Percentiles rank a stretch among this genome's conserved stretches.
phyloP scores from a whole-genome alignment of 345 rosid species.

The Ceriops decandra region DNA sequence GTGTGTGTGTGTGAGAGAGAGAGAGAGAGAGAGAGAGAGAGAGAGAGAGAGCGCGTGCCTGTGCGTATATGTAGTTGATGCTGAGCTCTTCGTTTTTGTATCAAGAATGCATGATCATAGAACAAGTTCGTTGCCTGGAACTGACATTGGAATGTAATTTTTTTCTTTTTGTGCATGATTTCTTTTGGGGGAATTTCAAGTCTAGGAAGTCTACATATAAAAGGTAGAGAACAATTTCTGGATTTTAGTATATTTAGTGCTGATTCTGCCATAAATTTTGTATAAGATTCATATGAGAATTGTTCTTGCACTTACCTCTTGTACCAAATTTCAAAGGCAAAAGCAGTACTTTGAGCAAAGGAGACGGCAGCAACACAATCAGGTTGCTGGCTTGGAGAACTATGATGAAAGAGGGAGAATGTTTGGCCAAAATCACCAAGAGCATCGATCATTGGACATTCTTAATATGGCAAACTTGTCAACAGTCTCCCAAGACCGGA shows the following conservation, averaged over 20 bases:
- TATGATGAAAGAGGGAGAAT: conserved; percentile 26
- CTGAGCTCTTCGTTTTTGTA: no score
- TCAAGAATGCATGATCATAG: no score
- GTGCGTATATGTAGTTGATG: no score
- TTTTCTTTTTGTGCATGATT: conserved; percentile 12
- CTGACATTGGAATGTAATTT: conserved; percentile 10
- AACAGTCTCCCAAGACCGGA: conserved; percentile 32
- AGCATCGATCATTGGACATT: conserved; percentile 67
- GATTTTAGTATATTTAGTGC: no score
- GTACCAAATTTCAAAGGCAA: conserved; percentile 49
- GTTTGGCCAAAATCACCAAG: conserved; percentile 26
- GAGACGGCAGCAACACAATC: conserved; percentile 53
- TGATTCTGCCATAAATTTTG: background rate
- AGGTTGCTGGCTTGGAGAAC: conserved; percentile 33
- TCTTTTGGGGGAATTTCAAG: conserved; percentile 23
- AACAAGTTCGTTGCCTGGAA: background rate
- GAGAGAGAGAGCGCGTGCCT: no score
- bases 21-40: no score
- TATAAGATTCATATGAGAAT: no score
- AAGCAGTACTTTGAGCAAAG: conserved; percentile 84
- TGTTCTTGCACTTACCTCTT: no score
- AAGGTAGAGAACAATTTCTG: conserved; percentile 32
- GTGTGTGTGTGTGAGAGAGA: no score
- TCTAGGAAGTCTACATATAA: conserved; percentile 54
- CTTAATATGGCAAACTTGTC: conserved; percentile 58